Base-by-base conservation (phyloP, 1,139 yeast species). In the Suhomyces guaymorum region DNA sequence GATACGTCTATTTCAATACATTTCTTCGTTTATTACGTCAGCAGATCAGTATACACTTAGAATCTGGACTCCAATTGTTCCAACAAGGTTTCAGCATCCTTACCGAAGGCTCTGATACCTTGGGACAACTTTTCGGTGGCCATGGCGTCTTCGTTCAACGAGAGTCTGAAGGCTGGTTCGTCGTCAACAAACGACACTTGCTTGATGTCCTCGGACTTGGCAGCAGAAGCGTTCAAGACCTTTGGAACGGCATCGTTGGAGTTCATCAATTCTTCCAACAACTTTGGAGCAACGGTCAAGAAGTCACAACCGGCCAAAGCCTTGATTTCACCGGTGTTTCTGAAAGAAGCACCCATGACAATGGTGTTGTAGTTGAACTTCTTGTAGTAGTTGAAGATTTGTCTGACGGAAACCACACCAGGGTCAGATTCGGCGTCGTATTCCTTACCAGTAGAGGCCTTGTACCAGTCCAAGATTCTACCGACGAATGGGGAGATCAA, bases 271-370 rank as follows among this genome's bases (percentile, higher is more conserved):
- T 88, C 86, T 70, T 90, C 97, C 67, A 92, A 81, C 58, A 92
- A 78, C 63, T 77, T 78, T 62, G 98, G 98, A 54, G 98, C 78
- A 58, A 92, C 90, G 61, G 99, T 92, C 72, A 92, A 78, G 80
- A 71, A 94, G 67, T 92, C 99, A 62, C 88, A 85, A 67, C 98
- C 99, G 47, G 98, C 97, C 57, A 92, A 78, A 53, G 95, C 96
- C 71, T 83, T 85, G 72, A 92, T 89, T 75, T 92, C 98, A 52
- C 94, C 97, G 49, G 76, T 71, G 78, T 90, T 94, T 82, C 99
- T 90, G 90, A 92, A 92, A 42, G 97, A 90, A 46, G 99, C 99
- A 70, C 98, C 99, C 98, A 92, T 92, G 60, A 92, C 98, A 64
- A 92, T 90, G 68, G 98, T 92, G 59, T 92, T 77, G 82, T 92